Evolutionary conservation across 805 yeast genomes (phyloP), one percentile per base, ranked within the genome.

Genomic region (Suhomyces emberorum): DNA sequence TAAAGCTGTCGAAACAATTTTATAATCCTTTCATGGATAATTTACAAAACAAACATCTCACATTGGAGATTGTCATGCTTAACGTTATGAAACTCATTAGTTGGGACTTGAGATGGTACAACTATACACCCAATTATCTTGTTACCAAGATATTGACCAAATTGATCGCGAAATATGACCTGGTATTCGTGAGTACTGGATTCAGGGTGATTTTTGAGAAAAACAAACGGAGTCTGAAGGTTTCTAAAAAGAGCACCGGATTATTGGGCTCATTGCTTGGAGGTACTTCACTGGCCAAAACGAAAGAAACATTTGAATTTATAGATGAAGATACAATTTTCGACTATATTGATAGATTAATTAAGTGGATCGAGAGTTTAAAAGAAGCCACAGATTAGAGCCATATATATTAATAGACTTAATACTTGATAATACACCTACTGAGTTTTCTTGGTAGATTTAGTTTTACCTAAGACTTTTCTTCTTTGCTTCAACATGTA

Each of bases 401-500:
- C 38, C 26, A 29, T 35, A 12, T 22, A 30, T n/a, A 14, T 14
- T 10, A 26, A 21, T 26, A 34, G 15, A 17, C 26, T n/a, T n/a
- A n/a, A n/a, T n/a, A n/a, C n/a, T n/a, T n/a, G 23, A 20, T 10
- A 20, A 20, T 4, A 30, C 16, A 14, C 19, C 20, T 34, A 38
- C 25, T 38, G 28, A 25, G 35, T 25, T 41, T 44, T 44, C 46
- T 42, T 41, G 23, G 30, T 16, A n/a, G n/a, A n/a, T n/a, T n/a
- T n/a, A n/a, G 18, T 29, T 7, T 28, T 31, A 16, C 22, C 17
- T 72, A 82, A 68, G 3, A 81, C 88, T 69, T 87, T 86, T 57
- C 70, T 71, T 65, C 98, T 81, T 68, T 91, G 97, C 46, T 72
- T 76, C 52, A 91, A 70, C 96, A 93, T 89, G 58, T 93, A 89